Conservation (phyloP, 2,329 filamentous ascomycete species). For the Penicillium carneum region DNA sequence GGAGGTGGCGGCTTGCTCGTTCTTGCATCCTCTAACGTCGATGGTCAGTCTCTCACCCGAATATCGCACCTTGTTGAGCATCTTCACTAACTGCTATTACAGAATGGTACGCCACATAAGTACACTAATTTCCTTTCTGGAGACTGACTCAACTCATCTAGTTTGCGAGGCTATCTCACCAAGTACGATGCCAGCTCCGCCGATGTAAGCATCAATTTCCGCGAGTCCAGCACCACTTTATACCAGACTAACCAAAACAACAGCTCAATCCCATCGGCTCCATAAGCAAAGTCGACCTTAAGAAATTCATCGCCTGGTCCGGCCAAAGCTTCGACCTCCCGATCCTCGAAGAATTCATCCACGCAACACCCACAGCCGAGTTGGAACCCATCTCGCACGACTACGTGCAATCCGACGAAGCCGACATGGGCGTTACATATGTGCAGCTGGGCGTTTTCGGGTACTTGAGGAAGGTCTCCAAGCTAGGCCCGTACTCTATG, state of each 20-base stretch:
- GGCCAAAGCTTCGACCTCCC: slow-evolving; percentile 66
- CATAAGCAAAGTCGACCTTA: slow-evolving; percentile 72
- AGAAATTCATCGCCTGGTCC: slow-evolving; percentile 74
- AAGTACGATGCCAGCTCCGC: slow-evolving; percentile 70
- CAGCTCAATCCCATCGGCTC: slow-evolving; percentile 51
- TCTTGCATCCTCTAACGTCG: slow-evolving; percentile 72
- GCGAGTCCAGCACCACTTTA: not conserved
- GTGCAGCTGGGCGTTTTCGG: slow-evolving; percentile 62
- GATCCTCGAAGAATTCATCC: slow-evolving; percentile 70
- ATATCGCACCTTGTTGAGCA: too few species aligned
- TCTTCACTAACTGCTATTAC: slow-evolving; percentile 11
- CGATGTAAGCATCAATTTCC: slow-evolving; percentile 42
- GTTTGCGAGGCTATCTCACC: slow-evolving; percentile 64
- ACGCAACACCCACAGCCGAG: slow-evolving; percentile 68
- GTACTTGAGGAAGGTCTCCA: slow-evolving; percentile 62
- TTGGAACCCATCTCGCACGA: slow-evolving; percentile 67
- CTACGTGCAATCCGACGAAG: slow-evolving; percentile 32
- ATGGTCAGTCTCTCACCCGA: slow-evolving; percentile 36
- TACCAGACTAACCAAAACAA: not conserved
- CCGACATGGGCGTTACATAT: slow-evolving; percentile 63
- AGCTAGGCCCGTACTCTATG: slow-evolving; percentile 63
- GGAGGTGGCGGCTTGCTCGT: slow-evolving; percentile 68
- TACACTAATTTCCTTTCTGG: not conserved
- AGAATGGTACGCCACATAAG: slow-evolving; percentile 39
- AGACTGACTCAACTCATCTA: slow-evolving; percentile 32